Evolutionary conservation across 192 early-diverging fungal genomes (phyloP), one percentile per base, ranked within the genome.

Genomic region (Umbelopsis ramanniana): DNA sequence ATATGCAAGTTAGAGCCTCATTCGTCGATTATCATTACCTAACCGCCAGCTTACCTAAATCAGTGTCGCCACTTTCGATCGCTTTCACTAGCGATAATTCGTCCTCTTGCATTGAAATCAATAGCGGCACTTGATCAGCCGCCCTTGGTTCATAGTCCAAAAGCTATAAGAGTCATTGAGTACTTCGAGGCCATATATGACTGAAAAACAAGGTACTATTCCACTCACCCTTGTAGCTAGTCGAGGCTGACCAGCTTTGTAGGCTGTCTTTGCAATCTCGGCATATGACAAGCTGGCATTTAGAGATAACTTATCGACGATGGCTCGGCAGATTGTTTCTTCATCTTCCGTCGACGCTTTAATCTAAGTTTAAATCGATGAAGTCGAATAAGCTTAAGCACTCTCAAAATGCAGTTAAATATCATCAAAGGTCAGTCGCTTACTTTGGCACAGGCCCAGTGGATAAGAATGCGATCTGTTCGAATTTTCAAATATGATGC

Each of bases 371-470:
- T 12, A 11, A 46, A 45, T 15, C 19, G 15, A 11, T 22, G 19
- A n/a, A 21, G 9, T 38, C 17, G 3, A 3, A 37, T 19, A 11
- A 37, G 33, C 12, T 19, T 37, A 63, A 11, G 3, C 29, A 2
- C 3, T 1, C 3, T 29, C 15, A 37, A 19, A 29, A 10, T 19
- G 11, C 1, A 3, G 2, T 7, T 63, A 1, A 12, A 6, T 19
- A 15, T 35, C 53, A n/a, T 37, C 14, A 21, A 17, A 0, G 0
- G 48, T 21, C 33, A 21, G 45, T 23, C 19, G 47, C 52, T 70
- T 76, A 93, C 91, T 84, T 98, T 97, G 66, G 93, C 89, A 69
- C 98, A 96, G 0, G 97, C 98, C 98, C 98, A 99, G 74, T 97
- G 93, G 52, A 97, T 92, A 21, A 96, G 79, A 15, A 98, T 92